Evolutionary conservation across 768 basidiomycete genomes (phyloP).

Genomic region (Pulveroboletus sp.): DNA sequence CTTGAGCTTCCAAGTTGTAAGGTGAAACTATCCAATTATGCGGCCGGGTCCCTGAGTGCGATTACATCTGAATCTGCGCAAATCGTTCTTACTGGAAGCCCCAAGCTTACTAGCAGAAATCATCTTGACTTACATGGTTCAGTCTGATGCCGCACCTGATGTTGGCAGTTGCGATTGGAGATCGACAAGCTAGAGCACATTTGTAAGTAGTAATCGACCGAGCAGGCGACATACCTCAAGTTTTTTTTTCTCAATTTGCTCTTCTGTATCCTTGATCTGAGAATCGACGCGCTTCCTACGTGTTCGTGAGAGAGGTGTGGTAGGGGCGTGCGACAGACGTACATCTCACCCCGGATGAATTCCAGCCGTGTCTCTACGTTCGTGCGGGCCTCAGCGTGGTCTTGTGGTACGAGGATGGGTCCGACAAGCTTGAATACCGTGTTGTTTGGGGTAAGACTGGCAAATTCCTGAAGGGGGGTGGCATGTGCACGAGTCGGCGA

Average conservation of each 20-base stretch:
- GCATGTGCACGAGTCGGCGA: not conserved
- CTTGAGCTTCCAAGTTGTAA: no score
- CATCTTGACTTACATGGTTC: not conserved
- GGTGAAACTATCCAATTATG: not conserved
- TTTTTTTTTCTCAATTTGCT: constrained; percentile 78
- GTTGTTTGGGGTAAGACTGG: constrained; percentile 66
- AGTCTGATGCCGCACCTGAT: constrained; percentile 21
- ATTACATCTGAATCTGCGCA: not conserved
- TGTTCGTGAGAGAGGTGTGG: constrained; percentile 7
- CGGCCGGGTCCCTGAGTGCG: not conserved
- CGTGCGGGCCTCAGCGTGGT: constrained; percentile 76
- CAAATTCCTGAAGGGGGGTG: constrained; percentile 65
- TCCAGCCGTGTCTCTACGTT: constrained; percentile 89
- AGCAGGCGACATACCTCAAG: constrained; percentile 51
- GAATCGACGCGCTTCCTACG: constrained; percentile 71
- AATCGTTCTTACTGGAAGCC: not conserved
- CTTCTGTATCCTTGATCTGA: constrained; percentile 75
- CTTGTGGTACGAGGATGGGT: constrained; percentile 86
- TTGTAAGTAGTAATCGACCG: constrained; percentile 5
- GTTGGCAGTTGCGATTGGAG: constrained; percentile 55
- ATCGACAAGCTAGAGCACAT: constrained; percentile 52
- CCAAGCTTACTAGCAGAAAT: not conserved
- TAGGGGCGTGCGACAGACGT: constrained; percentile 19
- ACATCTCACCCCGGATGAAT: constrained; percentile 90
- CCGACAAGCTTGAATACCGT: constrained; percentile 88